These are phyloP conservation scores for Ascochyta koolunga DNA, from an alignment of 2,329 filamentous ascomycete species.

Conservation along the genomic window DNA sequence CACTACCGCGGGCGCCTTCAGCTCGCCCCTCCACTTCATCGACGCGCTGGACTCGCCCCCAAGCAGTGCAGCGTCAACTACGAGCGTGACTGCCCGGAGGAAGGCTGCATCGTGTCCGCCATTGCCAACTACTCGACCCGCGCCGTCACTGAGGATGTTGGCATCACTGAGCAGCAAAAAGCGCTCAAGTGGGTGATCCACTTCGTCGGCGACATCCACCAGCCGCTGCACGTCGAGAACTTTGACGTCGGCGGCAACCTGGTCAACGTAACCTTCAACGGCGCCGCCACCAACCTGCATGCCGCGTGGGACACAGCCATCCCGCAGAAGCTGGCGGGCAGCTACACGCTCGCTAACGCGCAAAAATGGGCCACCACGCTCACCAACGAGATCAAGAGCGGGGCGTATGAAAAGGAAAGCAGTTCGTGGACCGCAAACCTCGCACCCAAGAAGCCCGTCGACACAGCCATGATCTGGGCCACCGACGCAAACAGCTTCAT, in stretches of 20 bases:
- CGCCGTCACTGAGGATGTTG: constrained; percentile 40
- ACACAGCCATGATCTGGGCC: constrained; percentile 51
- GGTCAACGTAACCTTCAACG: constrained; percentile 53
- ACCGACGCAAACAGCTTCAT: constrained; percentile 52
- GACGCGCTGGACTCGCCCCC: constrained; percentile 59
- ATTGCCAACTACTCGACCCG: constrained; percentile 57
- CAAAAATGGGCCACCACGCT: constrained; percentile 48
- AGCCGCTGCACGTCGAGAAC: constrained; percentile 68
- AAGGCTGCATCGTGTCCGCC: constrained; percentile 60
- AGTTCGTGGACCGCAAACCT: constrained; percentile 47
- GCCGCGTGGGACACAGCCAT: constrained; percentile 54
- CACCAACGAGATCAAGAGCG: constrained; percentile 47
- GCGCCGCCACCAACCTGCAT: constrained; percentile 51
- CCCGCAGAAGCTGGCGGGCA: constrained; percentile 50
- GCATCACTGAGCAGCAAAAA: constrained; percentile 46
- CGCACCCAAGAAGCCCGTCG: constrained; percentile 43
- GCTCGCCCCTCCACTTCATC: constrained; percentile 57
- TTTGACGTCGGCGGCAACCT: constrained; percentile 53
- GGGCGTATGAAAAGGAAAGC: constrained; percentile 43
- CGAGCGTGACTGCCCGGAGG: constrained; percentile 57
- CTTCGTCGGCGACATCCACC: constrained; percentile 74
- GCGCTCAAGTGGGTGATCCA: constrained; percentile 59
- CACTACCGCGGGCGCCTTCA: constrained; percentile 56
- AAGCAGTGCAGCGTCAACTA: constrained; percentile 56
- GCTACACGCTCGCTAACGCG: constrained; percentile 48